phyloP scores from a whole-genome alignment of 805 yeast species.

The Cyberlindnera petersonii region DNA sequence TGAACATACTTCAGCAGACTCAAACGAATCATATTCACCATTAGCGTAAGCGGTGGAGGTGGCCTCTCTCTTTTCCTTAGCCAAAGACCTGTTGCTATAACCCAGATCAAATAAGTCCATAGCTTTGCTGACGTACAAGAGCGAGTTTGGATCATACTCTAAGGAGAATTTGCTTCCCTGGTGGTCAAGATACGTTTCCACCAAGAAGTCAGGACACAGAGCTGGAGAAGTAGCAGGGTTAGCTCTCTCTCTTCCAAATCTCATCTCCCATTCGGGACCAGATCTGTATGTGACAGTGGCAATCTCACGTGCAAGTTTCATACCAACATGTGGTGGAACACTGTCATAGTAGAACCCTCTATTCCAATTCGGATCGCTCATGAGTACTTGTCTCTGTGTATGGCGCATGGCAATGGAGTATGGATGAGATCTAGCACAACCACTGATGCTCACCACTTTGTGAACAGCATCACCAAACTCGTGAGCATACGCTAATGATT shows the following conservation, averaged over 20 bases:
- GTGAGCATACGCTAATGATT: conserved; percentile 79
- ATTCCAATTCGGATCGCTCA: conserved; percentile 95
- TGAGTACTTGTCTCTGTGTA: conserved; percentile 86
- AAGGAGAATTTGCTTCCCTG: conserved; percentile 92
- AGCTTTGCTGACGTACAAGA: conserved; percentile 83
- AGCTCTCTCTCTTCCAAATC: conserved; percentile 86
- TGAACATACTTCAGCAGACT: conserved; percentile 31
- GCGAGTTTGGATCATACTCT: conserved; percentile 87
- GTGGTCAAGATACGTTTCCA: conserved; percentile 90
- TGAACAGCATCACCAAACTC: conserved; percentile 77
- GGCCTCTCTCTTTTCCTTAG: conserved; percentile 42
- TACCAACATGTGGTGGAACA: conserved; percentile 89
- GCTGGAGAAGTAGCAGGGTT: conserved; percentile 80
- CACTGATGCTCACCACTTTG: conserved; percentile 76
- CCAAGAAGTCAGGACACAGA: conserved; percentile 86
- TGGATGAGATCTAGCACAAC: conserved; percentile 93
- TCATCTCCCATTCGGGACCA: conserved; percentile 95
- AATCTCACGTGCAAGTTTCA: conserved; percentile 90
- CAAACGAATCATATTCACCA: conserved; percentile 19
- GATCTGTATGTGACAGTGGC: conserved; percentile 93
- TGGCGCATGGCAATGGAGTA: conserved; percentile 91
- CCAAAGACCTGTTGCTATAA: conserved; percentile 39
- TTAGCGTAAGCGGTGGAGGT: conserved; percentile 27
- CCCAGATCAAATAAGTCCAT: conserved; percentile 93
- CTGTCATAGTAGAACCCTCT: conserved; percentile 79